A percentile compares a stretch with the other conserved stretches of the same genome.
These are phyloP conservation scores for Marvania coccoides DNA, from an alignment of 139 green algal species.

Conservation along the genomic window DNA sequence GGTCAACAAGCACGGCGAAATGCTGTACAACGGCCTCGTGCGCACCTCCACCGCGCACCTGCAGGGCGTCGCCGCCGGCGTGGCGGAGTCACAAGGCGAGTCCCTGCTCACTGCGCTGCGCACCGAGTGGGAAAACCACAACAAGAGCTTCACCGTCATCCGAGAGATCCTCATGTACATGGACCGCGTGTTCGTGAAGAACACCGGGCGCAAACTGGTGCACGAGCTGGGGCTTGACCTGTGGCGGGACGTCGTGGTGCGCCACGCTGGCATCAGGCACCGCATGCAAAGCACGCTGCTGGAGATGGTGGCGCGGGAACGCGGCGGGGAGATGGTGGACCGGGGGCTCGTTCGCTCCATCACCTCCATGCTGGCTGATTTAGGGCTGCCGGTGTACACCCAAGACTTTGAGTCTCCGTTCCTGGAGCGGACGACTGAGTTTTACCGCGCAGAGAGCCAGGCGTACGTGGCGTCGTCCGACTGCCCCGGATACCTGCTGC, in stretches of 20 bases:
- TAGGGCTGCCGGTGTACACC: slow-evolving; percentile 75
- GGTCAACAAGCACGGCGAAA: slow-evolving; percentile 91
- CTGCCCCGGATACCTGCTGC: slow-evolving; percentile 84
- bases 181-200: slow-evolving; percentile 96
- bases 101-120: slow-evolving; percentile 85
- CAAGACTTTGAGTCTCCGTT: slow-evolving; percentile 92
- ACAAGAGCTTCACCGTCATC: slow-evolving; percentile 93
- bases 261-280: slow-evolving; percentile 50
- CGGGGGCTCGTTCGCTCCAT: slow-evolving; percentile 63
- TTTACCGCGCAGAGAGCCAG: slow-evolving; percentile 81
- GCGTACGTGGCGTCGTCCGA: slow-evolving; percentile 62
- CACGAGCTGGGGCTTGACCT: slow-evolving; percentile 87
- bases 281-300: slow-evolving; percentile 69
- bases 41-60: slow-evolving; percentile 71
- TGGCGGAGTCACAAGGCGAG: slow-evolving; percentile 66
- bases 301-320: slow-evolving; percentile 61
- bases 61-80: slow-evolving; percentile 43
- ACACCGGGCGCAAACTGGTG: slow-evolving; percentile 52
- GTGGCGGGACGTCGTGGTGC: slow-evolving; percentile 85
- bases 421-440: slow-evolving; percentile 70
- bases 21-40: slow-evolving; percentile 83
- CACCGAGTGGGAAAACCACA: slow-evolving; percentile 81
- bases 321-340: slow-evolving; percentile 81
- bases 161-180: slow-evolving; percentile 99
- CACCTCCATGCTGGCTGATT: slow-evolving; percentile 86